Evolutionary conservation across 2,329 filamentous ascomycete species (phyloP).

Genomic region (Calonectria pseudoreteaudii): DNA sequence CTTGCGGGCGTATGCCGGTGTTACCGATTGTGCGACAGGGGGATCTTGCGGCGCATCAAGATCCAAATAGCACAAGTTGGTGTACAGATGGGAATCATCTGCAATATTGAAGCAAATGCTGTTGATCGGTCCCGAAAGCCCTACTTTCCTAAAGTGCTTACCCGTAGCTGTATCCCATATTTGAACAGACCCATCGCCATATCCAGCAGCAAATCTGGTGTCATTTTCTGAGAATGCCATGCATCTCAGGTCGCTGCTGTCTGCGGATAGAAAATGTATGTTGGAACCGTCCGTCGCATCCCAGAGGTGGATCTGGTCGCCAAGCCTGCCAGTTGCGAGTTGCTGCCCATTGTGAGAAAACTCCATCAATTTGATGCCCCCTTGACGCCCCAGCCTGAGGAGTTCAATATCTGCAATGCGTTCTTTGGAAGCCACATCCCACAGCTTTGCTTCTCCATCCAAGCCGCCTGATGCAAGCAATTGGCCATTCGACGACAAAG

Average conservation of each 20-base stretch:
- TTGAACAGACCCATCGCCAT: background rate
- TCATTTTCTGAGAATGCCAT: background rate
- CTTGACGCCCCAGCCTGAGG: no score
- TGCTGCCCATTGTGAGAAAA: background rate
- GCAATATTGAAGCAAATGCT: background rate
- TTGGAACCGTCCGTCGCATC: background rate
- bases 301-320: background rate
- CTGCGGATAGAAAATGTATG: background rate
- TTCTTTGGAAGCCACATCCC: background rate
- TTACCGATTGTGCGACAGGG: background rate
- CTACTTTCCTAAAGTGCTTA: no score
- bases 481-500: background rate
- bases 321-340: background rate
- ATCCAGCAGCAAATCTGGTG: background rate
- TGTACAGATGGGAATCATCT: background rate
- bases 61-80: background rate
- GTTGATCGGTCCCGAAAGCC: background rate
- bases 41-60: background rate
- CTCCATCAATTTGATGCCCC: background rate
- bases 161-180: background rate
- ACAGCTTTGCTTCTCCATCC: background rate
- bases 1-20: background rate
- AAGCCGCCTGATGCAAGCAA: background rate
- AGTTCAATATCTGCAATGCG: background rate
- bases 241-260: background rate